Evolutionary conservation across 2,329 filamentous ascomycete genomes (phyloP).

Genomic region (Sarocladium oryzae): DNA sequence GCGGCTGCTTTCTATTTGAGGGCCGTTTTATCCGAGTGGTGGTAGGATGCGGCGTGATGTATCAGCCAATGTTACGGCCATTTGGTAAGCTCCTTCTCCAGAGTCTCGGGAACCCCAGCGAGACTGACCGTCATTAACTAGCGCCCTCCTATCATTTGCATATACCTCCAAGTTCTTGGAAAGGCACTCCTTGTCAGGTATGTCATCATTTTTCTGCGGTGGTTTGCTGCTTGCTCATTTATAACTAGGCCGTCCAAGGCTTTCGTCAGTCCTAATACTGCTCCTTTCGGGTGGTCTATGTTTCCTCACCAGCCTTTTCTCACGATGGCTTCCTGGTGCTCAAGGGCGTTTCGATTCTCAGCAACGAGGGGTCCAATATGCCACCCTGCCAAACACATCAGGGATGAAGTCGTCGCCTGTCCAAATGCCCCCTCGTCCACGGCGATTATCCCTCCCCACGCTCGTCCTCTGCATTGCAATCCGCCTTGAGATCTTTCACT

Average conservation of each 20-base stretch:
- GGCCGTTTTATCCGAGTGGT: neutral
- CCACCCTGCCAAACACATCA: neutral
- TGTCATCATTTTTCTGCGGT: slow-evolving; percentile 11
- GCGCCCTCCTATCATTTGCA: slow-evolving; percentile 40
- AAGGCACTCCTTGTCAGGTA: slow-evolving; percentile 43
- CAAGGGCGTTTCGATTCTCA: slow-evolving; percentile 38
- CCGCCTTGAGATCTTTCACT: slow-evolving; percentile 42
- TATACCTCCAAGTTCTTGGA: slow-evolving; percentile 41
- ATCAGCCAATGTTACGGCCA: slow-evolving; percentile 3
- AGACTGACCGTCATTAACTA: slow-evolving; percentile 17
- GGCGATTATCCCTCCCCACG: slow-evolving; percentile 37
- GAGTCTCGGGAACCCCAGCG: neutral
- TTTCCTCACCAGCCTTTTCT: slow-evolving; percentile 34
- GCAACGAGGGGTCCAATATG: neutral
- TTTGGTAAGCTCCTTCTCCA: neutral
- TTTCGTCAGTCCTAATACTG: slow-evolving; percentile 41
- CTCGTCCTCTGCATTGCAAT: slow-evolving; percentile 38
- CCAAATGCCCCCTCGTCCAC: slow-evolving; percentile 38
- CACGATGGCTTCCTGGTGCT: slow-evolving; percentile 39
- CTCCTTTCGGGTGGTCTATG: slow-evolving; percentile 37
- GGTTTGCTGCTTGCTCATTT: no score
- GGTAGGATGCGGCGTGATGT: neutral
- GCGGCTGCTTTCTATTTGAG: neutral
- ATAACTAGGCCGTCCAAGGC: slow-evolving; percentile 41
- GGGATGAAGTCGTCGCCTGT: slow-evolving; percentile 6